Evolutionary conservation across 805 yeast species (phyloP), one percentile per base, ranked within the genome.

Genomic region (Candida ovalis): DNA sequence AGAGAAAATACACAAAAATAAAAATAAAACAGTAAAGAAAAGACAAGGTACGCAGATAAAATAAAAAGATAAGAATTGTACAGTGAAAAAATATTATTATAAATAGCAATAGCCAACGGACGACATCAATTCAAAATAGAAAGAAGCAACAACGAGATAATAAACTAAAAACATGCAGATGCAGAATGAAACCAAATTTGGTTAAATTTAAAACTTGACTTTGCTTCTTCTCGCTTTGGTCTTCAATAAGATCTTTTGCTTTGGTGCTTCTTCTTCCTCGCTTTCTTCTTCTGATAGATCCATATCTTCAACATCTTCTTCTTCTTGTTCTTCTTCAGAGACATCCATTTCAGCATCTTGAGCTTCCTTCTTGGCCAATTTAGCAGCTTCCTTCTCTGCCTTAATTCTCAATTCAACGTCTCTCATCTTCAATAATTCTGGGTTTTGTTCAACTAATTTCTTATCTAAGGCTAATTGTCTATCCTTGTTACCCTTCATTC

Each of bases 401-500:
- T 74, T 78, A 67, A 82, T 81, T 63, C 88, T 83, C 56, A 89
- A 70, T 74, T 91, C 97, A 49, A 91, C 97, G 35, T 90, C 97
- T 76, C 97, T 87, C 79, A 89, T 82, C 70, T 81, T 86, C 72
- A 94, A 78, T 66, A 92, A 75, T 66, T 87, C 96, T 58, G 96
- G 96, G 73, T 94, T 81, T 49, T 80, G 74, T 66, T 84, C 96
- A 43, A 94, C 94, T 65, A 94, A 77, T 72, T 88, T 88, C 73
- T 82, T 83, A 72, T 94, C 99, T 49, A 86, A 76, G 47, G 83
- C 88, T 63, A 89, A 76, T 69, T 87, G 86, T 69, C 82, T 81
- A 59, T 87, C 97, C 72, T 84, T 87, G 75, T 94, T 94, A 55
- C 97, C 97, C 72, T 87, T 88, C 99, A 94, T 94, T 82, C 99